Base-by-base conservation (phyloP, 768 basidiomycete genomes). In the Hypholoma sublateritium region DNA sequence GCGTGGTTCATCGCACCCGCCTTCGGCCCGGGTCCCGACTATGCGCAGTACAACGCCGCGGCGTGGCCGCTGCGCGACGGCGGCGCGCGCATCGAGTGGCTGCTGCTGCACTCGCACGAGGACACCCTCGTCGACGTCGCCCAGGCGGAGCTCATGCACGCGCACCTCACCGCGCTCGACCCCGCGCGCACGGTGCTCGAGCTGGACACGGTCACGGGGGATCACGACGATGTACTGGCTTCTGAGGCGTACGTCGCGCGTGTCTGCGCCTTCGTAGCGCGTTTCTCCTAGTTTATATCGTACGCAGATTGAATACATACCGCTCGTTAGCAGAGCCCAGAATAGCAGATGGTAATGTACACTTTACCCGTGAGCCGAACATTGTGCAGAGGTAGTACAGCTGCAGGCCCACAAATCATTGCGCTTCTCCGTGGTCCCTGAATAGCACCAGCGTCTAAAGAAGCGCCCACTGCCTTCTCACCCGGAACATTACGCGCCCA, bases 71-170 rank as follows among this genome's bases (percentile, higher is more conserved):
- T 78, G 28, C 74, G 80, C 21, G 25, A 45, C 22, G 17, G n/a
- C n/a, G n/a, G 39, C n/a, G 48, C 65, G 3, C 64, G 60, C 48
- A 77, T 84, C 39, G 72, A 63, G 12, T 94, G 91, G 93, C 72
- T 89, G 28, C 65, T 94, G 55, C 73, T 93, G 50, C 91, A 94
- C 69, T 93, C 91, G 4, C 75, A 68, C 50, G 87, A 83, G 17
- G 92, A 94, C 65, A 81, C 78, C 2, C 78, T 90, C 36, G 78
- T 94, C 19, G 83, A 93, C 64, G 52, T 70, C 14, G 60, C 69
- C 17, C 91, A 94, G 71, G 85, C 86, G 63, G 69, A 82, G 48
- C 69, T 62, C 13, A 89, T 93, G 75, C 78, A 80, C 59, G 67
- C 70, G 0, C 85, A 80, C 62, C 75, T 94, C n/a, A 62, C 58